Conservation (phyloP, 257 asterid species). For the Gentiana macrophylla region DNA sequence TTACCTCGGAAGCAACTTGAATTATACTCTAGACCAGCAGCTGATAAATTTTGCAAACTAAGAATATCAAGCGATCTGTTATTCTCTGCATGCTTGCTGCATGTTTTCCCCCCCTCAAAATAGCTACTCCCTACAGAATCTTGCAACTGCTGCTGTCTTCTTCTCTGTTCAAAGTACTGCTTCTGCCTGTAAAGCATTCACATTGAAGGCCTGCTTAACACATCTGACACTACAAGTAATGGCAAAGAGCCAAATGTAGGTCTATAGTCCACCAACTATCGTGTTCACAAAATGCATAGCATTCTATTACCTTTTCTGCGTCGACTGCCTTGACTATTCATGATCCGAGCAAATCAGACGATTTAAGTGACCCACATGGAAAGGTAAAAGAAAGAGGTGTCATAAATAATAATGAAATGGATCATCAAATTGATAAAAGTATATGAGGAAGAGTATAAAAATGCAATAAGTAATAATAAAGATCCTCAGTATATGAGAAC, state of each 20-base stretch:
- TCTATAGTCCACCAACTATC: not conserved
- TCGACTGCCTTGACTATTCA: slow-evolving; percentile 65
- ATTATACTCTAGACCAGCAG: slow-evolving; percentile 27
- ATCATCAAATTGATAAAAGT: too few species aligned
- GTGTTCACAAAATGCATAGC: slow-evolving; percentile 6
- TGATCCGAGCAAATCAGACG: slow-evolving; percentile 24
- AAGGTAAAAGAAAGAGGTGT: not conserved
- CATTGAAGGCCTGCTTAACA: not conserved
- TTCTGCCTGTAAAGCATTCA: slow-evolving; percentile 48
- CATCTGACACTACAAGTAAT: not conserved
- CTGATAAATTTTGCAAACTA: slow-evolving; percentile 58
- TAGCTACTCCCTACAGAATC: slow-evolving; percentile 25
- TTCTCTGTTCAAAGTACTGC: slow-evolving; percentile 86
- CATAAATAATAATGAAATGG: too few species aligned
- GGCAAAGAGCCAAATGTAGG: not conserved
- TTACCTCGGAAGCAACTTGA: slow-evolving; percentile 40
- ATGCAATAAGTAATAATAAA: too few species aligned
- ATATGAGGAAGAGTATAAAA: too few species aligned
- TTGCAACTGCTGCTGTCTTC: slow-evolving; percentile 44
- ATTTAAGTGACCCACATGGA: not conserved
- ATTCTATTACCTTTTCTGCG: slow-evolving; percentile 52
- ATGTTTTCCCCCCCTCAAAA: slow-evolving; percentile 33
- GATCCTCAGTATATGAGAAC: too few species aligned
- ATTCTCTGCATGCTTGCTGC: slow-evolving; percentile 27
- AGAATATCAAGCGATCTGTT: slow-evolving; percentile 72